Evolutionary conservation across 129 eudicot species (phyloP).

Genomic region (Helianthus tuberosus): DNA sequence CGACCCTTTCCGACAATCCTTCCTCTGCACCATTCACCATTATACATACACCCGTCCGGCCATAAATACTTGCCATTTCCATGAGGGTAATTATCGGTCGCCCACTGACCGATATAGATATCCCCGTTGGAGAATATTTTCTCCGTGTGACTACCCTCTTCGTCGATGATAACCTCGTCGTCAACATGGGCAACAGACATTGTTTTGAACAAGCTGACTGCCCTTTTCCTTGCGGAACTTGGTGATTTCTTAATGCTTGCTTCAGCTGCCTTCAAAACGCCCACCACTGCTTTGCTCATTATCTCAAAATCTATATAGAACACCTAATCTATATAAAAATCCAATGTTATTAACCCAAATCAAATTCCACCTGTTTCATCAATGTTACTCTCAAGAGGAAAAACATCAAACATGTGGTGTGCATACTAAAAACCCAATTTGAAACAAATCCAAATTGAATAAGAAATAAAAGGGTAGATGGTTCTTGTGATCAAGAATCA

Average conservation of each 20-base stretch:
- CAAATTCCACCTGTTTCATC: slow-evolving; percentile 39
- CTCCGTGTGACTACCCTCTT: slow-evolving; percentile 42
- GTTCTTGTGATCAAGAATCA: no score
- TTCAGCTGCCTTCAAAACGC: slow-evolving; percentile 61
- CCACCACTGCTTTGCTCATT: slow-evolving; percentile 65
- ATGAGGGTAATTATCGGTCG: slow-evolving; percentile 48
- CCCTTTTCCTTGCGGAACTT: slow-evolving; percentile 56
- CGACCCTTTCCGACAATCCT: slow-evolving; percentile 61
- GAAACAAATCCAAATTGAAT: background rate
- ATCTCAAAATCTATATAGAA: slow-evolving; percentile 29
- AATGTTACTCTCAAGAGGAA: slow-evolving; percentile 31
- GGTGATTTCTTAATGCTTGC: slow-evolving; percentile 51
- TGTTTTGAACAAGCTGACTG: slow-evolving; percentile 60
- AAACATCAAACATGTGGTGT: slow-evolving; percentile 34
- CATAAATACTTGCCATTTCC: slow-evolving; percentile 85
- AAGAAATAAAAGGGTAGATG: no score
- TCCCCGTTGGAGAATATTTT: slow-evolving; percentile 60
- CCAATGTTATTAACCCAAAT: no score
- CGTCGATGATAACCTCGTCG: slow-evolving; percentile 51
- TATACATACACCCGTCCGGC: slow-evolving; percentile 84
- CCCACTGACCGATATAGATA: slow-evolving; percentile 81
- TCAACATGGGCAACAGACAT: slow-evolving; percentile 98
- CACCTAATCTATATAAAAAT: background rate
- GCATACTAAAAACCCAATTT: background rate
- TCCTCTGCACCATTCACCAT: slow-evolving; percentile 81